Percentiles rank a stretch among this genome's conserved stretches.
These are phyloP conservation scores for Phylloporus sp. DNA, from an alignment of 768 basidiomycete species.

Conservation along the genomic window DNA sequence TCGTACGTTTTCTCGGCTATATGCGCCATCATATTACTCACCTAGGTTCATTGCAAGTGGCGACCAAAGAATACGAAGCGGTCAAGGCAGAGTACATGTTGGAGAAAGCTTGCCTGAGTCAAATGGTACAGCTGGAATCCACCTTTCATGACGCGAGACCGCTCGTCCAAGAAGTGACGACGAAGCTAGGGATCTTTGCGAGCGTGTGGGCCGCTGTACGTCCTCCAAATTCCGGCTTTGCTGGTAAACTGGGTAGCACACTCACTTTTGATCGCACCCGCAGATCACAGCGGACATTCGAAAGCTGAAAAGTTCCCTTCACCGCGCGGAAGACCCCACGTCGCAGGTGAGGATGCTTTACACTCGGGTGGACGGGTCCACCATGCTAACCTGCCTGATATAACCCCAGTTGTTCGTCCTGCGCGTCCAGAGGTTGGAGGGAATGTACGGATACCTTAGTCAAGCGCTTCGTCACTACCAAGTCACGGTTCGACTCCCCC, in stretches of 20 bases:
- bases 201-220: conserved; percentile 19
- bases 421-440: conserved; percentile 14
- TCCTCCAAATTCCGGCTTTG: not conserved
- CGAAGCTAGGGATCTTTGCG: conserved; percentile 16
- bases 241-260: not conserved
- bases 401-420: conserved; percentile 14
- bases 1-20: conserved; percentile 2
- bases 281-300: conserved; percentile 20
- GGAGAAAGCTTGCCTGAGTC: conserved; percentile 11
- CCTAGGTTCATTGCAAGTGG: conserved; percentile 4
- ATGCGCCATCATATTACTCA: not conserved
- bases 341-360: conserved; percentile 8
- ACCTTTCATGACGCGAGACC: conserved; percentile 10
- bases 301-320: conserved; percentile 9
- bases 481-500: conserved; percentile 13
- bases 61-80: not conserved
- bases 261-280: too few relatives aligned
- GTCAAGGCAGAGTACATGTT: conserved; percentile 10
- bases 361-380: not conserved
- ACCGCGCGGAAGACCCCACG: conserved; percentile 5
- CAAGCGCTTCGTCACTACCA: conserved; percentile 22
- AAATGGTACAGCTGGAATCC: conserved; percentile 15
- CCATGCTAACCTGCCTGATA: not conserved
- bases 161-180: conserved; percentile 17
- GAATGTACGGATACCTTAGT: conserved; percentile 18